phyloP scores from a whole-genome alignment of 2,329 filamentous ascomycete species.

The Cladorrhinum sp. region DNA sequence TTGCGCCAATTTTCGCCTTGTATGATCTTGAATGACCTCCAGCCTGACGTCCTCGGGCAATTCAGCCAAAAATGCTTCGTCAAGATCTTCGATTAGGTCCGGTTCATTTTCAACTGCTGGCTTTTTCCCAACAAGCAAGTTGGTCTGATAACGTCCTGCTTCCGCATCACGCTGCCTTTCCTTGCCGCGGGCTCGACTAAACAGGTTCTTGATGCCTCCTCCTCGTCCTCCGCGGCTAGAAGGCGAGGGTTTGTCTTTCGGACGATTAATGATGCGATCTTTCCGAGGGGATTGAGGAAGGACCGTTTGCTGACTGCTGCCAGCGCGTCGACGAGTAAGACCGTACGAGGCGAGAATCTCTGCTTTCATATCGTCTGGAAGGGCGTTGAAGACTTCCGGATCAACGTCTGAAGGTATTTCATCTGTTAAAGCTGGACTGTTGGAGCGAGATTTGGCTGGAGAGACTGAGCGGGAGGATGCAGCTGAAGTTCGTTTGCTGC shows the following conservation, averaged over 20 bases:
- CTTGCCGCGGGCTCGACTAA: constrained; percentile 39
- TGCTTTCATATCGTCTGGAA: constrained; percentile 81
- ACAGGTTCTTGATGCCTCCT: constrained; percentile 38
- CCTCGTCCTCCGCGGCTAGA: constrained; percentile 67
- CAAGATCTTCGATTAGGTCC: constrained; percentile 50
- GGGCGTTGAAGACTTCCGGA: constrained; percentile 73
- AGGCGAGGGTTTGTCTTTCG: constrained; percentile 56
- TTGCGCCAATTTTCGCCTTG: constrained; percentile 58
- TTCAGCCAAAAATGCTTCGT: constrained; percentile 73
- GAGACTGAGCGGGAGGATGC: constrained; percentile 31
- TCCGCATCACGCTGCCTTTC: constrained; percentile 53
- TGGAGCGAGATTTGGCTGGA: constrained; percentile 38
- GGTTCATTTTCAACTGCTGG: constrained; percentile 30
- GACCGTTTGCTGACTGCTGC: constrained; percentile 33
- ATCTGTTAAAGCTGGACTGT: constrained; percentile 34
- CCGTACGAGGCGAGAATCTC: constrained; percentile 76
- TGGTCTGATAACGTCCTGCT: constrained; percentile 68
- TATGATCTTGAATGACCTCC: constrained; percentile 76
- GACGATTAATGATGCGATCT: constrained; percentile 47
- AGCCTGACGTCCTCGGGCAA: constrained; percentile 75
- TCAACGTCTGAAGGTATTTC: constrained; percentile 74
- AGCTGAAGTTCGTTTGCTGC: constrained; percentile 33
- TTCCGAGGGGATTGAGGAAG: constrained; percentile 55
- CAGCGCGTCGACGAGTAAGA: constrained; percentile 23
- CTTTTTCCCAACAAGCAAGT: constrained; percentile 49